These are phyloP conservation scores for Fusarium agapanthi DNA, from an alignment of 2,329 filamentous ascomycete species.

Conservation along the genomic window DNA sequence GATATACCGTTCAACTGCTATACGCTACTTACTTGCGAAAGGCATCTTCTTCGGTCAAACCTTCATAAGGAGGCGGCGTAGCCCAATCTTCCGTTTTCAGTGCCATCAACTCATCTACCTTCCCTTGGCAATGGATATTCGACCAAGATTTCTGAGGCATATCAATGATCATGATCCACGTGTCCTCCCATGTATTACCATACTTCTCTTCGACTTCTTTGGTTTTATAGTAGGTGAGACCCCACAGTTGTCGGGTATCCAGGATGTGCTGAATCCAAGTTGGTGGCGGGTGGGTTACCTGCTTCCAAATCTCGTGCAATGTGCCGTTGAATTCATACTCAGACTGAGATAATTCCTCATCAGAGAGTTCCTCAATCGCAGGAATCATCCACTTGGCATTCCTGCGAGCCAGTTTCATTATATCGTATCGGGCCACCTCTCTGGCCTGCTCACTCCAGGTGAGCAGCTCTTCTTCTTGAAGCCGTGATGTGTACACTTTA, in stretches of 20 bases:
- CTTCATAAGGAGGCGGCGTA: fast-evolving
- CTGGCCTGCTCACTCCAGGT: constrained; percentile 8
- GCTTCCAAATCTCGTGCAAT: constrained; percentile 1
- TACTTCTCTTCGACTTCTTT: background rate
- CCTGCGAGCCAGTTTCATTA: constrained; percentile 7
- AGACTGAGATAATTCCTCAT: background rate
- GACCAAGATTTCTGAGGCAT: background rate
- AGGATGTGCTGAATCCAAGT: constrained; percentile 21
- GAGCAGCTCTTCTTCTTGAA: constrained; percentile 23
- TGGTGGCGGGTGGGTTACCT: constrained; percentile 23
- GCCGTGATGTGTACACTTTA: constrained; percentile 8
- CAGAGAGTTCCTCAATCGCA: constrained; percentile 1
- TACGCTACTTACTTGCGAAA: fast-evolving
- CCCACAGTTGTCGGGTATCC: background rate
- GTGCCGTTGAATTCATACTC: background rate
- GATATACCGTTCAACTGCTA: fast-evolving
- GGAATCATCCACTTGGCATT: constrained; percentile 32
- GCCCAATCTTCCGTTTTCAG: background rate
- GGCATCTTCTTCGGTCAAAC: background rate
- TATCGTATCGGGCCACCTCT: constrained; percentile 6
- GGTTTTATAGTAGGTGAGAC: background rate
- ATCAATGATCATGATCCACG: background rate
- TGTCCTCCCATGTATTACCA: background rate
- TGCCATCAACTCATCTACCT: background rate
- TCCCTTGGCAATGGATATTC: background rate